These are phyloP conservation scores for Neurospora sp. DNA, from an alignment of 495 filamentous ascomycete species.

Conservation along the genomic window DNA sequence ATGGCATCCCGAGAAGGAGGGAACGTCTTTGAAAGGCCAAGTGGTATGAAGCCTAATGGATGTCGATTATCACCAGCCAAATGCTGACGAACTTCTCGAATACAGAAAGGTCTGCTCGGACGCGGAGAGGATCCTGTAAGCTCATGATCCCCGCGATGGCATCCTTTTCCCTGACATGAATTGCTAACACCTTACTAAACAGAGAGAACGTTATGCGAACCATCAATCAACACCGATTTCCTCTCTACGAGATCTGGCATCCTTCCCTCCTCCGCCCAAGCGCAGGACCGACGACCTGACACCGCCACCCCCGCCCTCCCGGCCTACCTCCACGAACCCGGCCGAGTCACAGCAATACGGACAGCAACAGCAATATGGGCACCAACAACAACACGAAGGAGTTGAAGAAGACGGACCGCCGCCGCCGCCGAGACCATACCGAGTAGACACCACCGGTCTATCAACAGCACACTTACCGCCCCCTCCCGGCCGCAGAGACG, in stretches of 20 bases:
- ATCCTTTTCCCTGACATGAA: neutral
- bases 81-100: neutral
- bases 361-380: conserved; percentile 27
- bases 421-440: conserved; percentile 56
- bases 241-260: conserved; percentile 67
- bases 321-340: neutral
- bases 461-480: conserved; percentile 58
- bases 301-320: neutral
- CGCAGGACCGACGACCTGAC: conserved; percentile 13
- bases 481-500: conserved; percentile 52
- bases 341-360: neutral
- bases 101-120: conserved; percentile 34
- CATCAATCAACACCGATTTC: conserved; percentile 45
- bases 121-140: conserved; percentile 23
- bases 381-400: conserved; percentile 24
- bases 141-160: neutral
- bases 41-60: conserved; percentile 22
- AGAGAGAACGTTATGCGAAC: neutral
- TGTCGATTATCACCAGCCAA: neutral
- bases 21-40: conserved; percentile 26
- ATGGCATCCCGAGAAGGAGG: conserved; percentile 34
- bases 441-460: conserved; percentile 59
- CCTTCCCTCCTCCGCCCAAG: conserved; percentile 82
- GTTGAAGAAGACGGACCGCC: conserved; percentile 32
- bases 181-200: neutral